Evolutionary conservation across 2,329 filamentous ascomycete species (phyloP).

Genomic region (Penicillium griseofulvum): DNA sequence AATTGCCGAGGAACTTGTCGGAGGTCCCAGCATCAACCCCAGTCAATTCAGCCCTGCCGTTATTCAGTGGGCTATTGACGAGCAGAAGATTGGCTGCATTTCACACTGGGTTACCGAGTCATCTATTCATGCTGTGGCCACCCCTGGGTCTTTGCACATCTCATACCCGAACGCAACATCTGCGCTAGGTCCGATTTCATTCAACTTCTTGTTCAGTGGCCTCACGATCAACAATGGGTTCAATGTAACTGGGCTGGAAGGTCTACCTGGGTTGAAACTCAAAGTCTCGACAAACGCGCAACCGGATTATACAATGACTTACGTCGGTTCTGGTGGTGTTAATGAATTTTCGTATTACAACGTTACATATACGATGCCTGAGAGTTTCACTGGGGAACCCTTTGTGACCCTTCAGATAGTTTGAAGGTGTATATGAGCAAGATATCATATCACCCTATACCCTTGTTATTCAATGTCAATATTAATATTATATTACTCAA

Average conservation of each 20-base stretch:
- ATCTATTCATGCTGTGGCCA: slow-evolving; percentile 44
- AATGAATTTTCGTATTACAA: slow-evolving; percentile 21
- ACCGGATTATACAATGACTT: slow-evolving; percentile 12
- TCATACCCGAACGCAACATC: slow-evolving; percentile 52
- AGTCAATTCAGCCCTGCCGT: slow-evolving; percentile 59
- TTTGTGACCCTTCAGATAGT: slow-evolving; percentile 10
- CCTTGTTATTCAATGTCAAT: not conserved
- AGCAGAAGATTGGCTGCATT: slow-evolving; percentile 22
- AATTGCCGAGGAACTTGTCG: slow-evolving; percentile 56
- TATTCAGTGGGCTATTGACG: slow-evolving; percentile 55
- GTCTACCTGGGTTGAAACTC: slow-evolving; percentile 11
- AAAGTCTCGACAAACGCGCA: slow-evolving; percentile 13
- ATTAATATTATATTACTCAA: not conserved
- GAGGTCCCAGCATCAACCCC: slow-evolving; percentile 54
- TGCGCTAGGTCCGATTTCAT: slow-evolving; percentile 3
- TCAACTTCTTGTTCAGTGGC: slow-evolving; percentile 17
- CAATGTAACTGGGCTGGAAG: slow-evolving; percentile 18
- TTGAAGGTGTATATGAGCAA: not conserved
- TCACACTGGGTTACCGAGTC: slow-evolving; percentile 43
- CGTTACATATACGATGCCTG: slow-evolving; percentile 18
- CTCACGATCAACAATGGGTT: slow-evolving; percentile 48
- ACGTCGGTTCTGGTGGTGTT: not conserved
- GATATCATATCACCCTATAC: not conserved
- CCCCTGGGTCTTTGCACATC: slow-evolving; percentile 47
- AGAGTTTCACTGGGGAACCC: slow-evolving; percentile 8